Base-by-base conservation (phyloP, 805 yeast species). In the Yarrowia sp. region DNA sequence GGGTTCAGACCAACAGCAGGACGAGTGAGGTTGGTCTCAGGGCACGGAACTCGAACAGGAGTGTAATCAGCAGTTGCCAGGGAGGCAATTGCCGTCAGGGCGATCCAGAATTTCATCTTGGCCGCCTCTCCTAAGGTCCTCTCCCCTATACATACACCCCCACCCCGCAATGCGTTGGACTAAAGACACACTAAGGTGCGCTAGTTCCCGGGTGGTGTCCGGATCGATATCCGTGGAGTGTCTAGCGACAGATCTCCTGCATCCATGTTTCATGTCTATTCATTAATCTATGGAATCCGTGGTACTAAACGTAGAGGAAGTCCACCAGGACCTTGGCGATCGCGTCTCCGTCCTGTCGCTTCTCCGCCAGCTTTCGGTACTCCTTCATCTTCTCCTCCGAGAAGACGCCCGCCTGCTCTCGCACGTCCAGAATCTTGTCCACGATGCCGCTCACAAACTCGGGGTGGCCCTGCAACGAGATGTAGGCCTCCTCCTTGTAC, bases 391-490 rank as follows among this genome's bases (percentile, higher is more conserved):
- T 13, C 47, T 82, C 62, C 13, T 29, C 42, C 9, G 53, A 6
- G 12, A 58, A 58, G 1, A 33, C 18, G 6, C 42, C 53, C 16
- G 35, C 31, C 39, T 32, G 19, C 9, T 44, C 62, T 24, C 71
- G 62, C 4, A 35, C 36, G 14, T 63, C 46, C 25, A 68, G 64
- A 19, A 68, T 32, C 32, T 60, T 60, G 39, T 42, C 33, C 27
- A 66, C 65, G 6, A 66, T 66, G 6, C 72, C 77, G 0, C 75
- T 74, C 24, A 74, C 69, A 68, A 88, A 91, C 71, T 91, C 97
- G 0, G 97, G 97, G 69, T 91, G 97, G 0, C 97, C 97, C 72
- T 91, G 97, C 66, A 90, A 81, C 0, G 94, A 82, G 21, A 91
- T 72, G 7, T 87, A 61, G 44, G 79, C 77, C 21, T 77, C 69